phyloP scores from a whole-genome alignment of 768 basidiomycete species.

The Pleurotus tuoliensis region DNA sequence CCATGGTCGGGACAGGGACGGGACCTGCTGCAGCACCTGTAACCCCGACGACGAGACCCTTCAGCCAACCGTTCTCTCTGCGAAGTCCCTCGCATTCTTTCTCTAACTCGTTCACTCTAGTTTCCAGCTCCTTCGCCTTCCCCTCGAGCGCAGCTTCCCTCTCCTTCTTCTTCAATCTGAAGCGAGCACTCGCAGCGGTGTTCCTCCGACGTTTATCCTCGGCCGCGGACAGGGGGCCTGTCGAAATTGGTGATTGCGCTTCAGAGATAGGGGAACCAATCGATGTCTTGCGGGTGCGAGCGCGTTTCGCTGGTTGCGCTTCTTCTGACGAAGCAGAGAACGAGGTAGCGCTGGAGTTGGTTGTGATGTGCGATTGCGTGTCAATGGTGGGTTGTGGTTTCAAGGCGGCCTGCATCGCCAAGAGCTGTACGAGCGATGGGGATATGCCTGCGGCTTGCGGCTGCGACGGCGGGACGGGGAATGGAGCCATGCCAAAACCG shows the following conservation, averaged over 20 bases:
- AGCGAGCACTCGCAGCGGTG: slow-evolving; percentile 89
- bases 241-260: slow-evolving; percentile 9
- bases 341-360: slow-evolving; percentile 20
- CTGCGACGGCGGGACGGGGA: slow-evolving; percentile 30
- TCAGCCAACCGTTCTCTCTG: slow-evolving; percentile 90
- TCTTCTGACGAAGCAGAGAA: slow-evolving; percentile 21
- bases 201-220: slow-evolving; percentile 95
- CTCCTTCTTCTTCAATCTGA: slow-evolving; percentile 95
- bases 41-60: slow-evolving; percentile 85
- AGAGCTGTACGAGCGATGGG: slow-evolving; percentile 68
- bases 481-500: slow-evolving; percentile 40
- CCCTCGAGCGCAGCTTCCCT: slow-evolving; percentile 85
- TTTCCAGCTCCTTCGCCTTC: slow-evolving; percentile 81
- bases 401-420: slow-evolving; percentile 39
- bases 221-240: slow-evolving; percentile 41
- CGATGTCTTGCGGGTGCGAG: slow-evolving; percentile 52
- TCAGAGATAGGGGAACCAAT: slow-evolving; percentile 27
- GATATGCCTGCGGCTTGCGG: slow-evolving; percentile 28
- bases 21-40: slow-evolving; percentile 62
- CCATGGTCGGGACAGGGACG: slow-evolving; percentile 14
- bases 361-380: slow-evolving; percentile 15
- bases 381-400: slow-evolving; percentile 19
- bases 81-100: slow-evolving; percentile 86
- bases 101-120: slow-evolving; percentile 76
- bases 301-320: slow-evolving; percentile 43